Base-by-base conservation (phyloP, 1,284 basidiomycete genomes). In the Schizophyllum commune region DNA sequence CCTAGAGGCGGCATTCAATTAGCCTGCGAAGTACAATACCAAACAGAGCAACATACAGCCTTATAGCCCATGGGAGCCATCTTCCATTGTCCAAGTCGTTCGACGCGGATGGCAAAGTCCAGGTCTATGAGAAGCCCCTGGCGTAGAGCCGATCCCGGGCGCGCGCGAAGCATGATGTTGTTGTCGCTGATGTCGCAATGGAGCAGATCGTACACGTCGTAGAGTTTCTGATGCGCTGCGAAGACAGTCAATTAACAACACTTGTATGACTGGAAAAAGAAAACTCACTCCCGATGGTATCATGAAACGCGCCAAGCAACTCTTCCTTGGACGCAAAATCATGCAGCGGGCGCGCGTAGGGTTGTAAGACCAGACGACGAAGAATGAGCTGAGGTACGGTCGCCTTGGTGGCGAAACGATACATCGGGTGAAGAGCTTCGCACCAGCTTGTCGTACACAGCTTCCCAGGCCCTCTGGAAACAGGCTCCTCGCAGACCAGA, bases 331-430 rank as follows among this genome's bases (percentile, higher is more conserved):
- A 54, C 4, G 21, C 22, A n/a, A 64, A 64, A 1, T 47, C n/a
- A 32, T 51, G 15, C 4, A 64, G 53, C 4, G 58, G 8, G 4
- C 21, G 32, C 5, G 51, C 61, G 8, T 51, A 60, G 0, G 60
- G 63, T 27, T 55, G 56, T 13, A 64, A 51, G 21, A 64, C 63
- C 9, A 64, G 33, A 5, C 63, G 61, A n/a, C 57, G 59, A 21
- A 62, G 63, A 9, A 52, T 32, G 59, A 58, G 51, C 17, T 57
- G 62, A 62, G 39, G 39, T 11, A 47, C 62, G 53, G 34, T 61
- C 32, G 62, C 61, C 57, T 64, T 61, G 60, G 61, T 61, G 27
- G 62, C 63, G 19, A 62, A 60, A 32, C 59, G 61, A 20, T 22
- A 11, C 17, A 54, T 59, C 21, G 58, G 52, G n/a, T 57, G 61